Base-by-base conservation (phyloP, 495 filamentous ascomycete species). In the Aeminium ludgeri region DNA sequence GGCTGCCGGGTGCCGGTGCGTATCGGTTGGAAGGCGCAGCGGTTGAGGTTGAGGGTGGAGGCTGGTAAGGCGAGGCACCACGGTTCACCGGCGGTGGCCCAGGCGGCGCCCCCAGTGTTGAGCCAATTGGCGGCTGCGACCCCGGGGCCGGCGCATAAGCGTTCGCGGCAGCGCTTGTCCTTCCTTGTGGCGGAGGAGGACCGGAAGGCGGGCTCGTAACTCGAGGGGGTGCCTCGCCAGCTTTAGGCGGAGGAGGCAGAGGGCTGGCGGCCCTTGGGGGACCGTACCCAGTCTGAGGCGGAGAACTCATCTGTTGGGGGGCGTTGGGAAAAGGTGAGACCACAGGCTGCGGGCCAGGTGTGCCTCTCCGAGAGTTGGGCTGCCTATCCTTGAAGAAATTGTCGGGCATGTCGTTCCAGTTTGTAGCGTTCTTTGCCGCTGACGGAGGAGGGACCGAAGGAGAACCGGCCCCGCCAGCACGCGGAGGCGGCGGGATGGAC, bases 401-500 rank as follows among this genome's bases (percentile, higher is more conserved):
- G 20, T 59, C 74, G 0, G 89, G 89, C 41, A 87, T 75, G 60
- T 99, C 89, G 50, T 99, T 99, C 89, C 89, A 99, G 39, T 78
- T 78, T 27, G 73, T 72, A 31, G 74, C 71, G 43, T 80, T 75
- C 43, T 72, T 73, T 45, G 70, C 69, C 43, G 73, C 80, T 13
- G 80, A 69, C 38, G 85, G 49, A 23, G 59, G 84, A 10, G 82
- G 78, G 39, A 59, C 54, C 2, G 76, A 71, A 20, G 77, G 72
- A 18, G 80, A 80, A 25, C 73, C 62, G 42, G 66, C 65, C n/a
- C n/a, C n/a, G 30, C 64, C 60, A 16, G 61, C 65, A 19, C 73
- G 69, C 30, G 71, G 76, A 43, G 73, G 76, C 27, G 76, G 69
- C 34, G 76, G 68, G 20, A 58, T 35, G 20, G 55, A 38, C 38